These are phyloP conservation scores for Waitea zeae DNA, from an alignment of 1,284 basidiomycete genomes.

Conservation along the genomic window DNA sequence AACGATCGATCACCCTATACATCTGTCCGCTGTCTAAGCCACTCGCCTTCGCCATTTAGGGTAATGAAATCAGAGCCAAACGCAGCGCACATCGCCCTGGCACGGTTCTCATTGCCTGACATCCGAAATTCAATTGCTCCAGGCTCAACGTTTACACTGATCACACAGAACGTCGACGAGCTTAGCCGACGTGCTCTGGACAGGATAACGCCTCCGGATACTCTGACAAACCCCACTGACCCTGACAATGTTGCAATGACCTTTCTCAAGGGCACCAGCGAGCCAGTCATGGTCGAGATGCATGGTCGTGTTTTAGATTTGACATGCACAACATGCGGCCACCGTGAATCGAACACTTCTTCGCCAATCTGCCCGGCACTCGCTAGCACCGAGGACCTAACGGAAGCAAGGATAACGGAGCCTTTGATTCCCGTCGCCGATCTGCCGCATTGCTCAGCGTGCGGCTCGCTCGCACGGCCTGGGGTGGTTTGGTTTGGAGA, in stretches of 20 bases:
- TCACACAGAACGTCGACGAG: conserved; percentile 56
- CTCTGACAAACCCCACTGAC: not conserved
- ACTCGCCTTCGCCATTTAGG: conserved; percentile 3
- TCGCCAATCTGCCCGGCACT: conserved; percentile 36
- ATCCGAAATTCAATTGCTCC: conserved; percentile 20
- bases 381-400: conserved; percentile 28
- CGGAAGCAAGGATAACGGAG: conserved; percentile 13
- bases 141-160: conserved; percentile 28
- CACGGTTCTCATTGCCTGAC: conserved; percentile 23
- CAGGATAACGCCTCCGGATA: conserved; percentile 5
- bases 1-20: no score
- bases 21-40: no score
- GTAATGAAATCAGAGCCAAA: conserved; percentile 22
- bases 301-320: conserved; percentile 45
- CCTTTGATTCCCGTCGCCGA: conserved; percentile 7
- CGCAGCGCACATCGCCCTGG: conserved; percentile 34
- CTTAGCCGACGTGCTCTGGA: conserved; percentile 24
- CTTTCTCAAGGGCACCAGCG: conserved; percentile 4
- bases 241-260: not conserved
- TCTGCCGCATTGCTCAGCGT: conserved; percentile 34
- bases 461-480: conserved; percentile 32
- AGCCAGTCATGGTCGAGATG: conserved; percentile 35
- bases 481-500: conserved; percentile 59
- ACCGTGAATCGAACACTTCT: conserved; percentile 20
- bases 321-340: conserved; percentile 28